Evolutionary conservation across 495 filamentous ascomycete species (phyloP), one percentile per base, ranked within the genome.

Genomic region (Tuber aestivum): DNA sequence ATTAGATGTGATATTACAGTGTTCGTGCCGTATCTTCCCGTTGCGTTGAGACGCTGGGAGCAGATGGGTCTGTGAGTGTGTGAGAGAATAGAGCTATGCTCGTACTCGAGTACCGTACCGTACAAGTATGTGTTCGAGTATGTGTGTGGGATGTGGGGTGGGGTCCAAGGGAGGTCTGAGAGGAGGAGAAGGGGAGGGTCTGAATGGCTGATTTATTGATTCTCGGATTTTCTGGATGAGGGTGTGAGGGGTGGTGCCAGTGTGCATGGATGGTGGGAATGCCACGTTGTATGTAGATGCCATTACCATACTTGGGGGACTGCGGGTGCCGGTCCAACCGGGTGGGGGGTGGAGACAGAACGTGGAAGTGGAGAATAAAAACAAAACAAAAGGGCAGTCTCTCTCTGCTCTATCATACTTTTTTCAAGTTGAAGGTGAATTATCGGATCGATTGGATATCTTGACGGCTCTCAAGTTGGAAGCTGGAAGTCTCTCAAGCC

Each of bases 261-360:
- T 56, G 23, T 27, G n/a, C 3, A 12, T 20, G 44, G 56, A 20
- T 65, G 56, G 27, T 65, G 56, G 56, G 27, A 35, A 65, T 65
- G 56, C 56, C 56, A 65, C 56, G 56, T 65, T 65, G 56, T 65
- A 35, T 35, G 27, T 27, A 65, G n/a, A 61, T n/a, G 50, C 50
- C 48, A 50, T 7, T n/a, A n/a, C 48, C 48, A 3, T n/a, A n/a
- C 50, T 56, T 27, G 50, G 9, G 35, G 48, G n/a, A n/a, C 23
- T 61, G 69, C 68, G 12, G 44, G 41, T 38, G 37, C 23, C 20
- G 20, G 74, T 42, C 56, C 69, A 41, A 27, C 12, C 1, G 16
- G 50, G 40, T 44, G 40, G n/a, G 50, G 27, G 45, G 21, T 32
- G 42, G 71, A 27, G 27, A 23, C 23, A 14, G 42, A 69, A 41